Evolutionary conservation across 2,329 filamentous ascomycete genomes (phyloP), one percentile per base, ranked within the genome.

Genomic region (Rutstroemia sp.): DNA sequence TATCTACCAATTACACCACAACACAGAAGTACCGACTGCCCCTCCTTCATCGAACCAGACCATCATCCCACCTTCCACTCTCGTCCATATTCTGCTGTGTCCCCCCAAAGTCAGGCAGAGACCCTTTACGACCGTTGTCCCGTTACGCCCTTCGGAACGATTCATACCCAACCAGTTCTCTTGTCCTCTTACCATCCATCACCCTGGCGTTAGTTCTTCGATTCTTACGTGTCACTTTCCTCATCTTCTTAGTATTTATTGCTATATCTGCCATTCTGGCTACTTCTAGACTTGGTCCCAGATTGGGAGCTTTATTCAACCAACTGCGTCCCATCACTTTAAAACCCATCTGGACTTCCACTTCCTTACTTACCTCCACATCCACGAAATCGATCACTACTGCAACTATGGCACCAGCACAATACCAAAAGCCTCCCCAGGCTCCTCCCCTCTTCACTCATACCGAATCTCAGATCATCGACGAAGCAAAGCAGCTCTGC

Each of bases 401-500:
- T 62, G 78, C 73, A 70, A 79, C 72, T 68, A 88, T 89, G 85
- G 82, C 81, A 62, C 78, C 82, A 58, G 72, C 78, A 62, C 81
- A 83, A 72, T 89, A 87, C 73, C 80, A 79, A 71, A 86, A 79
- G 68, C 88, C 88, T 61, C 88, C 89, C 2, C 88, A 92, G 76
- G 77, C 84, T 42, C 88, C 89, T 57, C 88, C 88, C 54, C 78
- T 84, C 68, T 94, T 92, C 73, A 89, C 80, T 3, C 86, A 85
- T 63, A 91, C 87, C 48, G 81, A 86, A 61, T 79, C 86, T 58
- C 82, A 79, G 63, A 79, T 94, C 62, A 72, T 88, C 44, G 75
- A 77, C 59, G 84, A 87, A 64, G 84, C 87, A 49, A 82, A 88
- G 73, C 75, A 74, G 55, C 72, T 88, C 53, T 87, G 87, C 65